These are phyloP conservation scores for Trichoderma koningii DNA, from an alignment of 2,329 filamentous ascomycete genomes.

Conservation along the genomic window DNA sequence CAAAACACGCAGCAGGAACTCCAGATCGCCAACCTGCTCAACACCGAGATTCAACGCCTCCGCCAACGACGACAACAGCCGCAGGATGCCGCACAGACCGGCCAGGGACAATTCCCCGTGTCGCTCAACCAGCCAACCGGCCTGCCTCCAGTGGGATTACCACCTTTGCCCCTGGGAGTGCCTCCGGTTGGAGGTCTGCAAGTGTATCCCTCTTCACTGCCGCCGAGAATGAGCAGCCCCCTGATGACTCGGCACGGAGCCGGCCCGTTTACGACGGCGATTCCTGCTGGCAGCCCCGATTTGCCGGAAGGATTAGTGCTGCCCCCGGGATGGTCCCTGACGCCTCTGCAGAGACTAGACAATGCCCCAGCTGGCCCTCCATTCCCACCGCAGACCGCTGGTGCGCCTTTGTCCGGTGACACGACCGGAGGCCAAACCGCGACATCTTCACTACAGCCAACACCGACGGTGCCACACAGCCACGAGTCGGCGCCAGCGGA, in stretches of 20 bases:
- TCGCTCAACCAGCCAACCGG: constrained; percentile 24
- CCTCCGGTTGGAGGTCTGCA: constrained; percentile 14
- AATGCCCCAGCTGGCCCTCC: constrained; percentile 37
- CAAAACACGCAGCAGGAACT: constrained; percentile 68
- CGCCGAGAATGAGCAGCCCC: constrained; percentile 45
- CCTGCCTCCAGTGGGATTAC: constrained; percentile 24
- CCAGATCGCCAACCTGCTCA: constrained; percentile 65
- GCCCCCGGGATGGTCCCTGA: constrained; percentile 64
- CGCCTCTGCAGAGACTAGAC: constrained; percentile 61
- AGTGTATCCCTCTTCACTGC: constrained; percentile 32
- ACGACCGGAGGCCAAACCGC: constrained; percentile 25
- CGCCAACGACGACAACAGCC: constrained; percentile 52
- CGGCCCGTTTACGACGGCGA: constrained; percentile 49
- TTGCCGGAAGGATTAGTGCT: constrained; percentile 65
- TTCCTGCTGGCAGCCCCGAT: constrained; percentile 62
- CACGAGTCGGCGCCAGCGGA: constrained; percentile 14
- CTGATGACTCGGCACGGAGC: constrained; percentile 52
- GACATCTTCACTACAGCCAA: constrained; percentile 11
- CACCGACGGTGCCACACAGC: not conserved
- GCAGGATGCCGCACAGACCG: constrained; percentile 36
- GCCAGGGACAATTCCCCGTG: constrained; percentile 24
- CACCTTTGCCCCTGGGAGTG: not conserved
- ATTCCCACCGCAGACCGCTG: constrained; percentile 31
- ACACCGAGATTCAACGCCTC: constrained; percentile 67
- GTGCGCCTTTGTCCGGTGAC: constrained; percentile 30